Percentiles rank a stretch among this genome's conserved stretches.
phyloP scores from a whole-genome alignment of 2,329 filamentous ascomycete species.

The Calonectria honghensis region DNA sequence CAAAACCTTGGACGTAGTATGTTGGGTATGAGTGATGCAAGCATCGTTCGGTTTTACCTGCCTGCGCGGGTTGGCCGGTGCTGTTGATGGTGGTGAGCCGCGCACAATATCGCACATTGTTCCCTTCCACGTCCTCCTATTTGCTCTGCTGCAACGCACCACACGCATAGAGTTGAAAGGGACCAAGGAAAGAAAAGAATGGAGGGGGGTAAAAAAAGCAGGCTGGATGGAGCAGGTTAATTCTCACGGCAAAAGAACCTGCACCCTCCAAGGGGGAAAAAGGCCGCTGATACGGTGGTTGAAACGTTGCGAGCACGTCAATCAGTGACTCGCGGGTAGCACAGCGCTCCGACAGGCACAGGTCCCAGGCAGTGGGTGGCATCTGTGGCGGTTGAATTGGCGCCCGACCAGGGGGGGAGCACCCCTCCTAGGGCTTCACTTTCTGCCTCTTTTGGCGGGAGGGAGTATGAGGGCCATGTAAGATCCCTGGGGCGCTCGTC shows the following conservation, averaged over 20 bases:
- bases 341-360: conserved; percentile 14
- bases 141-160: background rate
- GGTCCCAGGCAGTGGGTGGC: background rate
- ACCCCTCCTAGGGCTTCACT: background rate
- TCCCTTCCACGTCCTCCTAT: background rate
- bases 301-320: conserved; percentile 19
- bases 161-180: background rate
- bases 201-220: conserved; percentile 1
- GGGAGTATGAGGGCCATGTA: conserved; percentile 14
- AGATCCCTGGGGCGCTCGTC: conserved; percentile 30
- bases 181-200: background rate
- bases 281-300: background rate
- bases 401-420: conserved; percentile 6
- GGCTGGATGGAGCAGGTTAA: conserved; percentile 18
- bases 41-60: conserved; percentile 5
- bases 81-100: conserved; percentile 16
- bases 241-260: conserved; percentile 10
- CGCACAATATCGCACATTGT: background rate
- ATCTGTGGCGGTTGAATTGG: conserved; percentile 18
- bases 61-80: background rate
- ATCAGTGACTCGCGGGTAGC: conserved; percentile 4
- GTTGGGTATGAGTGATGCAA: conserved; percentile 9
- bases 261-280: background rate
- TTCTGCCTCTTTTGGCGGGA: conserved; percentile 19
- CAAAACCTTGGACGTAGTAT: conserved; percentile 22